A percentile compares a stretch with the other conserved stretches of the same genome.
phyloP scores from a whole-genome alignment of 805 yeast species.

The Yamadazyma ubonensis region DNA sequence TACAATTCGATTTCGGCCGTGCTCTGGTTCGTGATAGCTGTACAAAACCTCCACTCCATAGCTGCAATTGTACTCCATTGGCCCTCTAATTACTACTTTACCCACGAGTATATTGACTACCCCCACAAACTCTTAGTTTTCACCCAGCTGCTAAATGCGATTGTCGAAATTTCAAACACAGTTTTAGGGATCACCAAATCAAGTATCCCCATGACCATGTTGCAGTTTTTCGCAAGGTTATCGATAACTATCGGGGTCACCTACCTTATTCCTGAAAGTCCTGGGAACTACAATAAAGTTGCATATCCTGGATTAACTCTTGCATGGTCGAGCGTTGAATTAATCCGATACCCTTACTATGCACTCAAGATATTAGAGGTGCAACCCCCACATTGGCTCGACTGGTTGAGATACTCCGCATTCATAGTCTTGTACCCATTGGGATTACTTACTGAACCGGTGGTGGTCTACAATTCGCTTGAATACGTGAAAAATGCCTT shows the following conservation, averaged over 20 bases:
- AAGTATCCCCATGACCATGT: conserved; percentile 23
- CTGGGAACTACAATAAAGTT: conserved; percentile 24
- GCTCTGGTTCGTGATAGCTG: conserved; percentile 19
- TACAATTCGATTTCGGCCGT: conserved; percentile 20
- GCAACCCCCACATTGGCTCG: conserved; percentile 18
- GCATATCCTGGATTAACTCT: conserved; percentile 22
- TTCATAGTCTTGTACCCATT: conserved; percentile 31
- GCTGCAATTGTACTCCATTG: conserved; percentile 3
- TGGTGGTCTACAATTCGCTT: conserved; percentile 26
- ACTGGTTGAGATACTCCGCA: conserved; percentile 30
- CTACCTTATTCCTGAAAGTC: conserved; percentile 26
- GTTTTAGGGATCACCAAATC: conserved; percentile 28
- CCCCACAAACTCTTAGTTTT: conserved; percentile 31
- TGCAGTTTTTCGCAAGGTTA: conserved; percentile 31
- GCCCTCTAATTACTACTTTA: not conserved
- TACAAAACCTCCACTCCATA: not conserved
- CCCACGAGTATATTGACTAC: conserved; percentile 13
- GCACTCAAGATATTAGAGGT: conserved; percentile 18
- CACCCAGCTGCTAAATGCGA: conserved; percentile 26
- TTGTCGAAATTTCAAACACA: conserved; percentile 24
- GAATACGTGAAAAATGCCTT: conserved; percentile 3
- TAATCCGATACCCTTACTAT: conserved; percentile 30
- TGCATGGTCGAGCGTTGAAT: conserved; percentile 33
- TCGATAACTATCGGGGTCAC: conserved; percentile 29
- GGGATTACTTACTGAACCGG: conserved; percentile 28